Base-by-base conservation (phyloP, 164 flowering plant genomes). In the Magnolia sinica region DNA sequence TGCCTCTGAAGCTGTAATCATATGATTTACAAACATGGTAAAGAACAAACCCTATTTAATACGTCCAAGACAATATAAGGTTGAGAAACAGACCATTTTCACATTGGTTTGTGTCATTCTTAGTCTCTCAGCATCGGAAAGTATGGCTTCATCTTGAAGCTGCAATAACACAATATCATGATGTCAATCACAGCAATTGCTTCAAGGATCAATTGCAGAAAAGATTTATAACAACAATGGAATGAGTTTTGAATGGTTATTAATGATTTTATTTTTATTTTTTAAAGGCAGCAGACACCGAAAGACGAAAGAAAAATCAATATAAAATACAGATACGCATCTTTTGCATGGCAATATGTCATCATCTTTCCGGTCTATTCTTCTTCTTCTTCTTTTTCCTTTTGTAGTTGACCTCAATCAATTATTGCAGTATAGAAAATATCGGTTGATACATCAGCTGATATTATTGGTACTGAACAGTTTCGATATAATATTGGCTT, bases 71-170 rank as follows among this genome's bases (percentile, higher is more conserved):
- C 68, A 75, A 70, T 63, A 73, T 6, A 6, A 37, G 71, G 8
- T 29, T 2, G 49, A 16, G 16, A 31, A 31, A 29, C 71, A 3
- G 63, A 94, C 98, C 96, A 89, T 85, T 84, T 96, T 96, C 73
- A 91, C 97, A 84, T 96, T 96, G 81, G 87, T 87, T 81, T 92
- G 98, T 7, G 97, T 96, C 82, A 84, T 88, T 65, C 84, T 84
- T 75, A 96, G 85, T 82, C 99, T 90, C 81, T 92, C 98, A 16
- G 93, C 85, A 85, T 96, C 99, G 27, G 99, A 92, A 76, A 88
- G 70, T 75, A 96, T 87, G 65, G 90, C 98, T 81, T 96, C 98
- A 87, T 96, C 99, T 86, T 96, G 98, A 69, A 96, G 86, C 98
- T 96, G 91, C 86, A 86, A 50, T 55, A 73, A 76, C 2, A 68